Conservation (phyloP, 2,329 filamentous ascomycete genomes). For the Sphaerulina vaccinii region DNA sequence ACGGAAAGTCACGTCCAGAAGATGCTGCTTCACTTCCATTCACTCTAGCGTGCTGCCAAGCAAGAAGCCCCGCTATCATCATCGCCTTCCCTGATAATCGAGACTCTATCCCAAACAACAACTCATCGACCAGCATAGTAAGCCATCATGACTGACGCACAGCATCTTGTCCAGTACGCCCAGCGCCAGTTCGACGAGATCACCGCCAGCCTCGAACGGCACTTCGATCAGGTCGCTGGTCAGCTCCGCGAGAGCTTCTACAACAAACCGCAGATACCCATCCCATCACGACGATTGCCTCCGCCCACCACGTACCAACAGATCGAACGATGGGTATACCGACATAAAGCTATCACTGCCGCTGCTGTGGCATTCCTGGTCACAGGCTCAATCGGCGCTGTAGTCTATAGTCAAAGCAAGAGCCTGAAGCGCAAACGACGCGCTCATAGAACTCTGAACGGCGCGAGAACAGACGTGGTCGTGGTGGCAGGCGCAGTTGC, state of each 20-base stretch:
- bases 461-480: constrained; percentile 80
- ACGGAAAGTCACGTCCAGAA: too few relatives aligned
- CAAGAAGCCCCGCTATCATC: background rate
- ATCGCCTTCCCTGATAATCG: background rate
- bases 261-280: constrained; percentile 64
- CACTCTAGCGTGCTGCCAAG: too few relatives aligned
- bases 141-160: constrained; percentile 37
- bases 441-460: constrained; percentile 76
- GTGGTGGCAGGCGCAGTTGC: constrained; percentile 86
- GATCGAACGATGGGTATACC: constrained; percentile 67
- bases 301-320: constrained; percentile 53
- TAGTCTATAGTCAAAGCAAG: constrained; percentile 62
- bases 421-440: constrained; percentile 64
- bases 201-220: constrained; percentile 75
- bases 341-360: constrained; percentile 71
- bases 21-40: too few relatives aligned
- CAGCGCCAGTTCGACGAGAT: constrained; percentile 53
- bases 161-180: constrained; percentile 39
- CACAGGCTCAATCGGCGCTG: constrained; percentile 51
- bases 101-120: background rate
- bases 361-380: constrained; percentile 69
- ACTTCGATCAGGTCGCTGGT: constrained; percentile 73
- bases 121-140: background rate
- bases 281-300: constrained; percentile 38
- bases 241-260: constrained; percentile 68